Base-by-base conservation (phyloP, 768 basidiomycete genomes). In the Macrolepiota albuminosa region DNA sequence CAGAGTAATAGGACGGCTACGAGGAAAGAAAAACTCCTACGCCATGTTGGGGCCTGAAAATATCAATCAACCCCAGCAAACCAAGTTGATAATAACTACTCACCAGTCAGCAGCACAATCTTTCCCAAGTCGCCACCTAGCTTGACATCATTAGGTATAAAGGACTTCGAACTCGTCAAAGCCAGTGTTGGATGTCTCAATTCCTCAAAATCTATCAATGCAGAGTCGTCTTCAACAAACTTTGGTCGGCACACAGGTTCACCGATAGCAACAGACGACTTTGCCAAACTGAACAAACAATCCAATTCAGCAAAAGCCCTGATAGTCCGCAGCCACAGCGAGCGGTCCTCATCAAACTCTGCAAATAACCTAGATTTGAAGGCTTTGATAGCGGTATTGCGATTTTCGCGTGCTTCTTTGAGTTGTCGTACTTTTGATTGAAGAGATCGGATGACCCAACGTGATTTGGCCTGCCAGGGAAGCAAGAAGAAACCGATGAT, bases 251-350 rank as follows among this genome's bases (percentile, higher is more conserved):
- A 98, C n/a, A 84, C 81, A 3, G 97, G 97, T 72, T 97, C 93
- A 47, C 94, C 95, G 45, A 99, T 81, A 9, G 91, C 90, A n/a
- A 75, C 71, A 1, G 95, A 97, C 1, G 93, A 83, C 71, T 93
- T 95, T 5, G 96, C 91, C 50, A 98, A 75, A 64, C 92, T 93
- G 71, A 96, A 86, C 24, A 99, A 75, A 71, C 97, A 99, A 71
- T 99, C 97, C n/a, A 99, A 79, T 74, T 99, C 95, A 7, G 97
- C 89, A 53, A 96, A 82, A 16, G 93, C 86, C 40, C 92, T 85
- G 62, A 95, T 81, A 11, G 88, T 85, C n/a, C 87, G 84, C 67
- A 95, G 73, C 92, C 93, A 96, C 16, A 88, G 73, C 14, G 82
- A 78, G 47, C 91, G 86, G 68, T 95, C 91, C 4, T 80, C 73